Percentiles rank a stretch among this genome's conserved stretches.
phyloP scores from a whole-genome alignment of 1,139 yeast species.

The Pichia sp. region DNA sequence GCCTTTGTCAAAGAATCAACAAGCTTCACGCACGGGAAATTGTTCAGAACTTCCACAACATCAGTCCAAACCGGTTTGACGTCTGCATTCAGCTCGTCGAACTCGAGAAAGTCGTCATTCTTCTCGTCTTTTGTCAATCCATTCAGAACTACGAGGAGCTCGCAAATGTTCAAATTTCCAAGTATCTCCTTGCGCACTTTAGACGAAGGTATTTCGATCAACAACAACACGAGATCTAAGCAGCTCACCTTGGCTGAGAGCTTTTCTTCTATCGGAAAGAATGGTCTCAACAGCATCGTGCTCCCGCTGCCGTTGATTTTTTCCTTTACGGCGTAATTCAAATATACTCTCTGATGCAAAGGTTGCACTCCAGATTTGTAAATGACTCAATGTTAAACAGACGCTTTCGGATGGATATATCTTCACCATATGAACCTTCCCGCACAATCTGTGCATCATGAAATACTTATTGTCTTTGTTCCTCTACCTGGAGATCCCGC shows the following conservation, averaged over 20 bases:
- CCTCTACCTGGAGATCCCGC: not conserved
- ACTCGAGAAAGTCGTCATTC: constrained; percentile 8
- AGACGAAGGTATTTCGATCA: not conserved
- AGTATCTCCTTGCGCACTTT: constrained; percentile 2
- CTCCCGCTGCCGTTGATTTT: not conserved
- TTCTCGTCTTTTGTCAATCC: constrained; percentile 10
- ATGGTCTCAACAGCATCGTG: constrained; percentile 23
- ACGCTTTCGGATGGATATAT: not conserved
- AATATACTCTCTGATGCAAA: not conserved
- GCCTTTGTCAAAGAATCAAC: constrained; percentile 9
- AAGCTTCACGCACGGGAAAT: constrained; percentile 14
- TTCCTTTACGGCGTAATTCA: not conserved
- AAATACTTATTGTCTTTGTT: not conserved
- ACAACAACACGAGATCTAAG: not conserved
- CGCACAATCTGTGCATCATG: not conserved
- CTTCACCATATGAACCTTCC: not conserved
- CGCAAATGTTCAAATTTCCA: constrained; percentile 8
- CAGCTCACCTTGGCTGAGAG: not conserved
- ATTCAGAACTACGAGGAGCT: constrained; percentile 8
- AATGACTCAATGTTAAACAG: too few species aligned
- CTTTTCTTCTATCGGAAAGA: constrained; percentile 4
- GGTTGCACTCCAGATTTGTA: not conserved
- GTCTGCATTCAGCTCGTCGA: not conserved
- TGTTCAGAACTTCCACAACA: constrained; percentile 11
- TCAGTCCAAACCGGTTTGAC: constrained; percentile 6